Percentiles rank a stretch among this genome's conserved stretches.
Evolutionary conservation across 176 grass and related monocot species (phyloP).

Genomic region (Lolium multiflorum): DNA sequence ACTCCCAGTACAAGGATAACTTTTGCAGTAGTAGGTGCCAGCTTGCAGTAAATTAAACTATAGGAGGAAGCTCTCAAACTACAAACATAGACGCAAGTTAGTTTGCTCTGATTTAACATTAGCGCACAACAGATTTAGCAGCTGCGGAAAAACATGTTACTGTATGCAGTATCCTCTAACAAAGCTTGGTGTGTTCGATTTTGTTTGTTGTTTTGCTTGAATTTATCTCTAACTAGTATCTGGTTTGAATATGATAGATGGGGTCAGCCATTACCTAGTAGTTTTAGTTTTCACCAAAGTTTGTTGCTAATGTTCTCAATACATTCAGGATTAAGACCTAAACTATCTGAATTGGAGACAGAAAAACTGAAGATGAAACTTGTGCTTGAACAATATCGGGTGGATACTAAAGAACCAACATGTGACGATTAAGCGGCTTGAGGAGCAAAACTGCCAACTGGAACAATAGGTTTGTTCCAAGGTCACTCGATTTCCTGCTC

Average conservation of each 20-base stretch:
- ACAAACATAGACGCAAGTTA: conserved; percentile 9
- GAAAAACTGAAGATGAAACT: conserved; percentile 99
- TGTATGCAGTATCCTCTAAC: neutral
- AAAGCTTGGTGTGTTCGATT: conserved; percentile 22
- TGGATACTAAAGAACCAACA: conserved; percentile 96
- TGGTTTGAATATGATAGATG: conserved; percentile 21
- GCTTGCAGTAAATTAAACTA: conserved; percentile 16
- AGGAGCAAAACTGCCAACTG: conserved; percentile 93
- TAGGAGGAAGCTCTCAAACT: conserved; percentile 25
- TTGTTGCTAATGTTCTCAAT: conserved; percentile 31
- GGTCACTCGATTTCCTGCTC: neutral
- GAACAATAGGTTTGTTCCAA: conserved; percentile 85
- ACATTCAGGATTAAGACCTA: conserved; percentile 90
- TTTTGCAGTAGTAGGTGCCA: neutral
- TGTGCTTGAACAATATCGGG: conserved; percentile 92
- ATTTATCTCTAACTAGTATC: conserved; percentile 6
- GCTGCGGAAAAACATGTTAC: neutral
- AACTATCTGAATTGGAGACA: conserved; percentile 90
- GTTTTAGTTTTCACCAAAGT: neutral
- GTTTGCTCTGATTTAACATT: neutral
- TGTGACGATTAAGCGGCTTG: conserved; percentile 94
- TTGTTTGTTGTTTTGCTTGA: conserved; percentile 23
- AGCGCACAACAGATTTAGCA: neutral
- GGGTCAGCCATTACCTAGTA: conserved; percentile 10
- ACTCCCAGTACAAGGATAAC: neutral